Conservation (phyloP, 768 basidiomycete genomes). For the Tylopilus cervinicoccineus region DNA sequence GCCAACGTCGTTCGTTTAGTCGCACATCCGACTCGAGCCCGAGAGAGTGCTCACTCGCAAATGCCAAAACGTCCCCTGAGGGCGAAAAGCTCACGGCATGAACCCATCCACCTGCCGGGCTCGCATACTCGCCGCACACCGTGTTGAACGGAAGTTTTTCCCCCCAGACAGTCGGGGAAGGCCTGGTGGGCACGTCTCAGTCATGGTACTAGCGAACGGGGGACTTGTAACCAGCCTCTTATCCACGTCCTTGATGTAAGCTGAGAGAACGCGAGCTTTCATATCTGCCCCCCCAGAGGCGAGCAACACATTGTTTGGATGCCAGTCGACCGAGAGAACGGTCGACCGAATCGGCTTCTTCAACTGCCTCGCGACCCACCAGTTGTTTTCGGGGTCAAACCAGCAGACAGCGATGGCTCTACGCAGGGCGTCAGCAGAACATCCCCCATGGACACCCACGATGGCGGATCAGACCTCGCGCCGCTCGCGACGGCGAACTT, state of each 20-base stretch:
- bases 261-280: slow-evolving; percentile 96
- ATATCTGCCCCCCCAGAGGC: slow-evolving; percentile 97
- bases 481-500: slow-evolving; percentile 99
- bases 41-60: slow-evolving; percentile 66
- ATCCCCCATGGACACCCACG: background rate
- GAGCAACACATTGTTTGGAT: slow-evolving; percentile 96
- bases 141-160: slow-evolving; percentile 98
- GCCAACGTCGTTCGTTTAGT: slow-evolving; percentile 10
- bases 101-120: slow-evolving; percentile 94
- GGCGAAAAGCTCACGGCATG: slow-evolving; percentile 96
- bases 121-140: slow-evolving; percentile 89
- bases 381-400: slow-evolving; percentile 96
- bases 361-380: slow-evolving; percentile 97
- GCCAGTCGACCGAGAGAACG: slow-evolving; percentile 94
- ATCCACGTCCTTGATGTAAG: slow-evolving; percentile 98
- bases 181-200: slow-evolving; percentile 44
- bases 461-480: slow-evolving; percentile 55
- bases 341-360: slow-evolving; percentile 98
- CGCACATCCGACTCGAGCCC: background rate
- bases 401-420: slow-evolving; percentile 96
- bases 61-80: slow-evolving; percentile 90
- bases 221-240: slow-evolving; percentile 56
- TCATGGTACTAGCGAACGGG: background rate
- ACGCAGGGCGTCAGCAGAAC: background rate
- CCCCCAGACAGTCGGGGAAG: slow-evolving; percentile 91